Evolutionary conservation across 345 rosid species (phyloP), one percentile per base, ranked within the genome.

Genomic region (Gossypium herbaceum): DNA sequence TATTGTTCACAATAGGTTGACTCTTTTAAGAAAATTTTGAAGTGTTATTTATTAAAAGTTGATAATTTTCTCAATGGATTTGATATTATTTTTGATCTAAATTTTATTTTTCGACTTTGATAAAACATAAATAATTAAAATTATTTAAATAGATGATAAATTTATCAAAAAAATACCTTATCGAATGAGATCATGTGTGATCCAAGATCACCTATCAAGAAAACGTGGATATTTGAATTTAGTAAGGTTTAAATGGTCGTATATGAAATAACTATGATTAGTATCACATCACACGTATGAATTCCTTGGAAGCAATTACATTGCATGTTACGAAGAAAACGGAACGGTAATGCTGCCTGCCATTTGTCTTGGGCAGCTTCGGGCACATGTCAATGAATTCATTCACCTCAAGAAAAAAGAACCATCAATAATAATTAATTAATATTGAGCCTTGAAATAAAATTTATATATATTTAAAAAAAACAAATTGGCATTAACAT

Each of bases 101-200:
- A 34, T 34, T 34, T 34, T 34, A 0, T 4, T 4, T 34, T 5
- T 34, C 1, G 6, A 4, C 7, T 34, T 34, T 34, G 0, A 34
- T 34, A 34, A 34, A 1, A 5, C 0, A 0, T 1, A 1, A 34
- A 34, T 34, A 34, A 34, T 0, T 34, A 34, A 34, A 4, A 0
- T 4, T 34, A 4, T 34, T 34, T 4, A 34, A 34, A 34, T 5
- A 34, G 39, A 34, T 34, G 6, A 34, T 0, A 34, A 34, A 34
- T 29, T 29, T 6, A 29, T 0, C 1, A 29, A 0, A 29, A 0
- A 29, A 3, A 3, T 0, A 29, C 34, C 0, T 29, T 0, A 29
- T 29, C 5, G 1, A 0, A 29, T 29, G 34, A 29, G 5, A 29
- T 0, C 0, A 3, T 29, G 34, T 29, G 5, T 29, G 5, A 0